phyloP scores from a whole-genome alignment of 2,329 filamentous ascomycete genomes.

The Fonsecaea erecta region DNA sequence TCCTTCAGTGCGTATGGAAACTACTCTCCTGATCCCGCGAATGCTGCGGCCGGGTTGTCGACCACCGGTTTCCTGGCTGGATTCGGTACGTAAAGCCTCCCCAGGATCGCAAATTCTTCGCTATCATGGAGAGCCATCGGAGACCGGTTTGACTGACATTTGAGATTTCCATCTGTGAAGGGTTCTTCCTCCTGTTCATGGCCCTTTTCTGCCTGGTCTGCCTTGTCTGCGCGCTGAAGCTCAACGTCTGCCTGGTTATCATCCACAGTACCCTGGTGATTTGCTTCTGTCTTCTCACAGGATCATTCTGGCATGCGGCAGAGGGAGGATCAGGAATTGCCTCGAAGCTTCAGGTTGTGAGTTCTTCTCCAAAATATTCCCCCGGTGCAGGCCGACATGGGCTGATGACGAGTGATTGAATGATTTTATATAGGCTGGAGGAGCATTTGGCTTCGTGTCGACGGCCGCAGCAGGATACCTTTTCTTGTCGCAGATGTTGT shows the following conservation, averaged over 20 bases:
- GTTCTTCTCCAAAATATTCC: background rate
- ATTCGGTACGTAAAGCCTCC: background rate
- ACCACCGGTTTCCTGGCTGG: background rate
- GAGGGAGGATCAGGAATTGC: background rate
- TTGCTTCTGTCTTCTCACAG: background rate
- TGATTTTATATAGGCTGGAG: background rate
- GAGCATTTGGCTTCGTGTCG: background rate
- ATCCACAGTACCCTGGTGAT: background rate
- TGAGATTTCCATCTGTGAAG: background rate
- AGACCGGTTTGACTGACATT: background rate
- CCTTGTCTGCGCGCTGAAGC: background rate
- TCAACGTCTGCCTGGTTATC: background rate
- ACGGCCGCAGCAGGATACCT: background rate
- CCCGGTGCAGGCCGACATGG: background rate
- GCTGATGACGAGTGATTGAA: background rate
- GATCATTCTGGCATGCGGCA: background rate
- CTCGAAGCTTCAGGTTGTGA: background rate
- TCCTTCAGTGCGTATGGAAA: background rate
- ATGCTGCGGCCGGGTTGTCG: background rate
- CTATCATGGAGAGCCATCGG: background rate
- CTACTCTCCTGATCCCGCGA: background rate
- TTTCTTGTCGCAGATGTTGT: background rate
- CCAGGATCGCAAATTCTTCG: background rate
- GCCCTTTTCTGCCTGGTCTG: background rate
- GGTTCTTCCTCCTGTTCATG: background rate